Base-by-base conservation (phyloP, 2,329 filamentous ascomycete genomes). In the Triangularia setosa region DNA sequence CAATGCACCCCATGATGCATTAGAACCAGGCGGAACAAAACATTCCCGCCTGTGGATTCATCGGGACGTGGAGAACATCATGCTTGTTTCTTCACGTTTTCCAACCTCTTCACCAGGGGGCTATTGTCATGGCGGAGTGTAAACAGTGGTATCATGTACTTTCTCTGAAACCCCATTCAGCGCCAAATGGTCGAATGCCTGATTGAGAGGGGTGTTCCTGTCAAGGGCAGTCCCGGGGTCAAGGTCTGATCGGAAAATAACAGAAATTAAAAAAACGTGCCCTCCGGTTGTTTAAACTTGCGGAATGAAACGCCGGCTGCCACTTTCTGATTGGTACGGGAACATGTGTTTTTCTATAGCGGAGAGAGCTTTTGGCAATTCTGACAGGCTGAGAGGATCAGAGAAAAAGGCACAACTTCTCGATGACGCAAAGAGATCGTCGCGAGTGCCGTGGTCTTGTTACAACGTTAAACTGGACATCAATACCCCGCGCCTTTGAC, bases 181-280 rank as follows among this genome's bases (percentile, higher is more conserved):
- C 9, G 24, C 44, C 52, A 18, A 52, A 30, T 48, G 23, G 57
- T 48, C 40, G 16, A 21, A 18, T 18, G 2, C 40, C 40, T 5
- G 11, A 21, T 18, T 21, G 23, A 55, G 52, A 11, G 52, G 52
- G 48, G 52, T 18, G 40, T 24, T 48, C 24, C 58, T 52, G 57
- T 52, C 52, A 27, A 23, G 52, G 52, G 52, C 21, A 16, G 57
- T 59, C 57, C 57, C 57, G 35, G 57, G 62, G 60, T 60, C 60
- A 64, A 62, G 64, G 61, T 30, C 57, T 61, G 61, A 65, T 71
- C 69, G 69, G 70, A 69, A 70, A 70, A 69, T 70, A 69, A 63
- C 61, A 44, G 61, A 68, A 48, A 69, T 67, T 65, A 68, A 67
- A 66, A 64, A 65, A 67, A 70, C 65, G 67, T 69, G 69, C 67